Base-by-base conservation (phyloP, 2,329 filamentous ascomycete species). In the Tolypocladium album region DNA sequence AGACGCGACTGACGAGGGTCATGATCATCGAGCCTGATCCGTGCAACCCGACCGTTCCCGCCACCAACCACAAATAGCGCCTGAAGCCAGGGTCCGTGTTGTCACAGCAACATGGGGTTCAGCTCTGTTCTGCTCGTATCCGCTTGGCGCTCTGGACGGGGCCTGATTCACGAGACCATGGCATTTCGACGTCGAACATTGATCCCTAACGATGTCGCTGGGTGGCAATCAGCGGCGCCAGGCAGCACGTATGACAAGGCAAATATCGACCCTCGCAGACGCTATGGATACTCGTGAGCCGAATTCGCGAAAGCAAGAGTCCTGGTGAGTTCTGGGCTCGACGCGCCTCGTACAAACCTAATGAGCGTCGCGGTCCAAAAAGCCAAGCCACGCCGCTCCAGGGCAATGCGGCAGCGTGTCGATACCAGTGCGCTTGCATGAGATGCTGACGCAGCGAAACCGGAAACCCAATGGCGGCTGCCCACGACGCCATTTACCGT, bases 401-500 rank as follows among this genome's bases (percentile, higher is more conserved):
- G 40, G 39, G 24, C n/a, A 20, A 56, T 47, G n/a, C 20, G 24
- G n/a, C 60, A 56, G 57, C n/a, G 57, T 57, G 60, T 57, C 60
- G 56, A 55, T 47, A 56, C 36, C n/a, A 52, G 38, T 31, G n/a
- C 27, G 56, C 56, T 24, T 58, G 57, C 52, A 58, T 58, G 24
- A 59, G 47, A 39, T 36, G 58, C 45, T 42, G 50, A 52, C 42
- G 60, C 57, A n/a, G 52, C 24, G 43, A 22, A 43, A 27, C 20
- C 24, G 38, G 68, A 66, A 70, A 63, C 58, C 70, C 70, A 72
- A 74, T 73, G 61, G 59, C 62, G 52, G 53, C 61, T 61, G 62
- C 70, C 69, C 71, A 73, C 71, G 71, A 73, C 64, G 67, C 65
- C 62, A 62, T 36, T 27, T 27, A n/a, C 36, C 43, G 24, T 20